Evolutionary conservation across 2,329 filamentous ascomycete genomes (phyloP).

Genomic region (Alternaria sp.): DNA sequence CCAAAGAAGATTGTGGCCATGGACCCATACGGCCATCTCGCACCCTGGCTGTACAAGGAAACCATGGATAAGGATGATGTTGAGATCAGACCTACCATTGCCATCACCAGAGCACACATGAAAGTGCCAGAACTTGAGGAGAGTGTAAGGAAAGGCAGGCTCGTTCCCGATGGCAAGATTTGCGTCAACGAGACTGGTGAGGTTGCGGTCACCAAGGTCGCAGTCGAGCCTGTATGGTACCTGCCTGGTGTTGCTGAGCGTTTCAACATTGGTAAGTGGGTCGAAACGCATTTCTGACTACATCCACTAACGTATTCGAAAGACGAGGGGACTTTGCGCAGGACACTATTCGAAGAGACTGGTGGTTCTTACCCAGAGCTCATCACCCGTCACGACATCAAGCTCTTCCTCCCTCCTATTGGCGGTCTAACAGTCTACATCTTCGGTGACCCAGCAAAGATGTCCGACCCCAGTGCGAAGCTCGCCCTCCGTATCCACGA

Average conservation of each 20-base stretch:
- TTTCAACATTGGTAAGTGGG: slow-evolving; percentile 77
- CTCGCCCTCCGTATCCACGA: slow-evolving; percentile 86
- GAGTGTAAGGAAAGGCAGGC: slow-evolving; percentile 78
- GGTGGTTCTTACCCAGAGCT: slow-evolving; percentile 96
- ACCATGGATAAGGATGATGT: slow-evolving; percentile 78
- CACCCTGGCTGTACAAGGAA: slow-evolving; percentile 82
- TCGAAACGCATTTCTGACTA: neutral
- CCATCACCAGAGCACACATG: slow-evolving; percentile 92
- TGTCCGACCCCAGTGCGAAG: slow-evolving; percentile 82
- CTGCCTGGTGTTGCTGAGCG: slow-evolving; percentile 75
- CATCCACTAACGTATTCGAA: slow-evolving; percentile 19
- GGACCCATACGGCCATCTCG: slow-evolving; percentile 91
- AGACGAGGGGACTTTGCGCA: slow-evolving; percentile 85
- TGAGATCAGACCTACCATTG: slow-evolving; percentile 88
- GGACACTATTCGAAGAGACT: slow-evolving; percentile 91
- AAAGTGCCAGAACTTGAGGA: slow-evolving; percentile 94
- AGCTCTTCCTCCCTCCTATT: slow-evolving; percentile 93
- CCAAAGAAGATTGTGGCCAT: slow-evolving; percentile 95
- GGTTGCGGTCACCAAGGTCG: slow-evolving; percentile 92
- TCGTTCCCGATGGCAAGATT: slow-evolving; percentile 84
- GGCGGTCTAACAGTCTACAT: slow-evolving; percentile 95
- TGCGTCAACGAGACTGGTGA: slow-evolving; percentile 87
- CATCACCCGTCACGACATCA: slow-evolving; percentile 93
- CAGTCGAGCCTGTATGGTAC: slow-evolving; percentile 83
- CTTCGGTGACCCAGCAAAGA: slow-evolving; percentile 93